Base-by-base conservation (phyloP, 2,329 filamentous ascomycete genomes). In the Pleoardoris graminearum region DNA sequence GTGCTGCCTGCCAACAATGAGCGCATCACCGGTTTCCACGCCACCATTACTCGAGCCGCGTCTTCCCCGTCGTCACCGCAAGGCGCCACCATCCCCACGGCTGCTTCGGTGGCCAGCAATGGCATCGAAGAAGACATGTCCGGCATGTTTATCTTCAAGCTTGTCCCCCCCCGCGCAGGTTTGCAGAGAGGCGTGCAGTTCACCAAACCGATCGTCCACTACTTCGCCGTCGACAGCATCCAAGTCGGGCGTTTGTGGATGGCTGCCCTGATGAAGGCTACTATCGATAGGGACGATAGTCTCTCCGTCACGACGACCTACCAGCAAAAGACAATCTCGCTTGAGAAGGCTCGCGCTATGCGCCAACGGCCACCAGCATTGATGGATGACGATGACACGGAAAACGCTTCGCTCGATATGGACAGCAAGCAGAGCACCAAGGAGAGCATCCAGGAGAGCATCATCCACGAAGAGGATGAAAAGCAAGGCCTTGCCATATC, bases 221-320 rank as follows among this genome's bases (percentile, higher is more conserved):
- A 97, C 73, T 99, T 99, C 73, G 94, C 95, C 4, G 91, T 97
- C 19, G 92, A 95, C 47, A 96, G 89, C 64, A 79, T 97, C 53
- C 86, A 90, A 64, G 85, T 94, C 68, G 94, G 94, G 14, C 86
- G 94, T 11, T 78, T 95, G 35, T 99, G 94, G 94, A 99, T 99
- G 94, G 94, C 91, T 4, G 94, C 94, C 5, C 78, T 99, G 46
- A 96, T 99, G 90, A 99, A 99, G 77, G 94, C 94, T 10, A 99
- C 94, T 1, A 99, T 99, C 64, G 93, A 97, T 69, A 88, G 93
- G 55, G 94, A 99, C 62, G 77, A 84, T 66, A 83, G 83, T 3
- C 83, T 88, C 55, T 84, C 88, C 8, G 87, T 96, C 54, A 91
- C 90, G 17, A 94, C 90, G 3, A 96, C 91, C 3, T 97, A 97